Evolutionary conservation across 2,329 filamentous ascomycete genomes (phyloP).

Genomic region (Beauveria varroae): DNA sequence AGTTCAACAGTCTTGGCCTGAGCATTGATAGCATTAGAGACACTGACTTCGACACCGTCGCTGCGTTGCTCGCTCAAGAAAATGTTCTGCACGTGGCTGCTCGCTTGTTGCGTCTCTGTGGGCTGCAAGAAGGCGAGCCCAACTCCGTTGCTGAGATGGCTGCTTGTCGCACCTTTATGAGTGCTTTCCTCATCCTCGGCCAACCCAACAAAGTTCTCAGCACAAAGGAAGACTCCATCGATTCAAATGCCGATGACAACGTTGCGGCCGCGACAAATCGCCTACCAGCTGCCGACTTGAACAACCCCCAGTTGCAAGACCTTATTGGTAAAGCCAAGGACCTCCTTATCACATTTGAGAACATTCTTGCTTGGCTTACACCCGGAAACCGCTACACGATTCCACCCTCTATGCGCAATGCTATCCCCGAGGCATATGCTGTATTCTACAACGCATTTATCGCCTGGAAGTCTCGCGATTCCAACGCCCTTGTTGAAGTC

Average conservation of each 20-base stretch:
- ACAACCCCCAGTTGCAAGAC: constrained; percentile 59
- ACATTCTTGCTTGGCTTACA: constrained; percentile 58
- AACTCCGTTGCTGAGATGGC: constrained; percentile 62
- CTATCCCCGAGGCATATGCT: constrained; percentile 61
- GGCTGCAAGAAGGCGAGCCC: constrained; percentile 56
- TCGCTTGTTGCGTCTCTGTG: constrained; percentile 61
- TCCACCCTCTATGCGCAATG: constrained; percentile 52
- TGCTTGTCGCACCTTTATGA: constrained; percentile 67
- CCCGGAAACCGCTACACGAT: constrained; percentile 59
- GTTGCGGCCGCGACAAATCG: constrained; percentile 42
- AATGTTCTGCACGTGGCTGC: constrained; percentile 59
- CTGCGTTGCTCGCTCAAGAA: constrained; percentile 58
- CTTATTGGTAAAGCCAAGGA: constrained; percentile 72
- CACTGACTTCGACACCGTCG: constrained; percentile 68
- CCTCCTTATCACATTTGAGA: constrained; percentile 70
- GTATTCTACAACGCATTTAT: constrained; percentile 74
- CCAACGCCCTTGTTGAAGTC: constrained; percentile 67
- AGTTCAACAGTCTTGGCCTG: constrained; percentile 59
- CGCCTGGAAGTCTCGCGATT: constrained; percentile 76
- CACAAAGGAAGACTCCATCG: constrained; percentile 41
- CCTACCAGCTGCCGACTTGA: constrained; percentile 38
- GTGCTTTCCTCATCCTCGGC: constrained; percentile 71
- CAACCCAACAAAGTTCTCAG: constrained; percentile 73
- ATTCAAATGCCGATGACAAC: constrained; percentile 41
- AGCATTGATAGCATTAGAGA: constrained; percentile 63